Base-by-base conservation (phyloP, 148 eudicot genomes). In the Gaultheria prostrata region DNA sequence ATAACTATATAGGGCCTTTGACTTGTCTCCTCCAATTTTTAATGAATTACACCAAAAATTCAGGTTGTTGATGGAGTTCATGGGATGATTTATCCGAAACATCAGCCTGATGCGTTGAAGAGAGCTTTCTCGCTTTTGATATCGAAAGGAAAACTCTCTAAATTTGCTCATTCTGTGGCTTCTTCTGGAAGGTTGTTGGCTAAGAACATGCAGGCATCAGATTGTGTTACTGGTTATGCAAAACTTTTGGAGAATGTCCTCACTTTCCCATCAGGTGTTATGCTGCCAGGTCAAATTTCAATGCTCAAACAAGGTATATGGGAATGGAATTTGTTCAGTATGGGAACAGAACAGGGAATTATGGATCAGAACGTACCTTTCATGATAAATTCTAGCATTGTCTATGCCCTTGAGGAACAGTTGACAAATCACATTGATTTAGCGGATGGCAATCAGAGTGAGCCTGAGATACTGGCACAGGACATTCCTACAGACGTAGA, bases 31-130 rank as follows among this genome's bases (percentile, higher is more conserved):
- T 56, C 82, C 8, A 26, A 6, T 30, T n/a, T 79, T 72, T 61
- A 56, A 46, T 8, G 65, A 35, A 4, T 74, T 53, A 84, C 39
- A 28, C 10, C 33, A n/a, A 65, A 82, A 43, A 46, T 74, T 75
- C 90, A 97, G 99, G 87, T 94, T 80, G 86, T 84, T 88, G 90
- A 97, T 89, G 95, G 97, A 77, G 98, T 94, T 65, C 92, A 94
- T 87, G 99, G 97, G 82, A 90, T 97, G 89, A 87, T 93, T 33
- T 93, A 93, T 82, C 84, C 89, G 50, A 89, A 89, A 86, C 92
- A 92, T 76, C 90, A 91, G 76, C 92, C 95, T 46, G 92, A 91
- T 86, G 93, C 90, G 73, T 84, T 97, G 80, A 83, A 89, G 82
- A 88, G 86, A 87, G 91, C 93, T 79, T 97, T 97, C 87, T 86